Evolutionary conservation across 331 rosid species (phyloP).

Genomic region (Cydonia oblonga): DNA sequence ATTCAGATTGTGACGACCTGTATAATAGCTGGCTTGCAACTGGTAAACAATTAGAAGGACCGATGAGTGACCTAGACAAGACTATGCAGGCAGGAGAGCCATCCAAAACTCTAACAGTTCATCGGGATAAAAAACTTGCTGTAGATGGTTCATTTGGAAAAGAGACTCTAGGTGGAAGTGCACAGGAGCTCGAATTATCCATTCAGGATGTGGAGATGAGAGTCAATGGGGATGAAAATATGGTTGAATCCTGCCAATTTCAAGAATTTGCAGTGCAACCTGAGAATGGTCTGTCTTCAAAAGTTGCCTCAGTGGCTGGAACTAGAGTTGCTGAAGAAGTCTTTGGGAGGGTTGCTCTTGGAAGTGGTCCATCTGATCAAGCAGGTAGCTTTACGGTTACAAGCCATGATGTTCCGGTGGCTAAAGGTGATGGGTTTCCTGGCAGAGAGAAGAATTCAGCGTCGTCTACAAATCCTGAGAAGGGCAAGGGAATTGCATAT

Average conservation of each 20-base stretch:
- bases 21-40: slow-evolving; percentile 34
- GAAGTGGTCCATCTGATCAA: slow-evolving; percentile 13
- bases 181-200: slow-evolving; percentile 10
- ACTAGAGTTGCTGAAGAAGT: not conserved
- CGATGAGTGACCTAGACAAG: slow-evolving; percentile 21
- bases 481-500: slow-evolving; percentile 9
- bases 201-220: slow-evolving; percentile 24
- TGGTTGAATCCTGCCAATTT: slow-evolving; percentile 19
- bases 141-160: slow-evolving; percentile 11
- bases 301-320: slow-evolving; percentile 3
- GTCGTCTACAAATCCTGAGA: slow-evolving; percentile 13
- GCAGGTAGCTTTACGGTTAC: slow-evolving; percentile 15
- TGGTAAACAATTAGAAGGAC: slow-evolving; percentile 23
- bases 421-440: slow-evolving; percentile 2
- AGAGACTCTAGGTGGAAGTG: slow-evolving; percentile 15
- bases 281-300: slow-evolving; percentile 17
- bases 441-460: slow-evolving; percentile 4
- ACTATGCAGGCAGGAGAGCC: slow-evolving; percentile 13
- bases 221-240: slow-evolving; percentile 14
- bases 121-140: slow-evolving; percentile 9
- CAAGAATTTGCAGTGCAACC: slow-evolving; percentile 5
- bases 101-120: slow-evolving; percentile 13
- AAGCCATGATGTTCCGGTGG: slow-evolving; percentile 4
- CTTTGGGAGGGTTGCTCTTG: slow-evolving; percentile 16
- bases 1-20: slow-evolving; percentile 32